phyloP scores from a whole-genome alignment of 2,329 filamentous ascomycete genomes.

The Phaeosphaeriaceae sp. region DNA sequence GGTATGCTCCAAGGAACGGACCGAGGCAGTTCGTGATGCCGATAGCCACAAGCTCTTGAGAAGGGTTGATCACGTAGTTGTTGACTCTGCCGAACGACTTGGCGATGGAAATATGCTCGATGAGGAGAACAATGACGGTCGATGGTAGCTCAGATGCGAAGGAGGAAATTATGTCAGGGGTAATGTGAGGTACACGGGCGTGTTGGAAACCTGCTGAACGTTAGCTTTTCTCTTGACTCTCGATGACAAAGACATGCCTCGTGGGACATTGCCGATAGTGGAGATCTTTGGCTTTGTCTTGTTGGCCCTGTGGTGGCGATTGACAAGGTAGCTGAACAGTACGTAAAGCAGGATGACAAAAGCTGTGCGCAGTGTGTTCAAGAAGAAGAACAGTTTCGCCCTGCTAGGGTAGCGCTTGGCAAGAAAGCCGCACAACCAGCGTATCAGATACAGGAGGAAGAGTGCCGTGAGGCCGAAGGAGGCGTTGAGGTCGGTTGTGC shows the following conservation, averaged over 20 bases:
- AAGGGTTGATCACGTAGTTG: slow-evolving; percentile 96
- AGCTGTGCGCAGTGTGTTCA: slow-evolving; percentile 87
- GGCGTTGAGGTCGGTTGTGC: slow-evolving; percentile 72
- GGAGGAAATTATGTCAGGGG: slow-evolving; percentile 69
- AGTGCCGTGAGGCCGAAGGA: slow-evolving; percentile 87
- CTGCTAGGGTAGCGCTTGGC: slow-evolving; percentile 74
- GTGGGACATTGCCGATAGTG: slow-evolving; percentile 78
- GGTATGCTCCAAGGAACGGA: slow-evolving; percentile 89
- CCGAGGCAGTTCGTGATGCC: slow-evolving; percentile 89
- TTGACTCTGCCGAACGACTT: slow-evolving; percentile 96
- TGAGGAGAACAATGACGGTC: slow-evolving; percentile 88
- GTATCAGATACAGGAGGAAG: slow-evolving; percentile 74
- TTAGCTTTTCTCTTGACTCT: slow-evolving; percentile 6
- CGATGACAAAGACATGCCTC: slow-evolving; percentile 59
- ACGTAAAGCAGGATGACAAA: slow-evolving; percentile 94
- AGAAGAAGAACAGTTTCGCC: slow-evolving; percentile 83
- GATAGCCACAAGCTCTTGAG: slow-evolving; percentile 94
- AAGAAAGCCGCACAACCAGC: slow-evolving; percentile 68
- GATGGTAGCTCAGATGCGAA: slow-evolving; percentile 81
- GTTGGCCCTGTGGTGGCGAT: slow-evolving; percentile 61
- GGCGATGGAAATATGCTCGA: slow-evolving; percentile 96
- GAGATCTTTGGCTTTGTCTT: slow-evolving; percentile 69
- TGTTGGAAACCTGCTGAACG: slow-evolving; percentile 68
- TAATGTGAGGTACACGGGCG: slow-evolving; percentile 75
- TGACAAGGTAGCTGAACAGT: slow-evolving; percentile 85